These are phyloP conservation scores for Gossypium ekmanianum DNA, from an alignment of 345 rosid species.

Conservation along the genomic window DNA sequence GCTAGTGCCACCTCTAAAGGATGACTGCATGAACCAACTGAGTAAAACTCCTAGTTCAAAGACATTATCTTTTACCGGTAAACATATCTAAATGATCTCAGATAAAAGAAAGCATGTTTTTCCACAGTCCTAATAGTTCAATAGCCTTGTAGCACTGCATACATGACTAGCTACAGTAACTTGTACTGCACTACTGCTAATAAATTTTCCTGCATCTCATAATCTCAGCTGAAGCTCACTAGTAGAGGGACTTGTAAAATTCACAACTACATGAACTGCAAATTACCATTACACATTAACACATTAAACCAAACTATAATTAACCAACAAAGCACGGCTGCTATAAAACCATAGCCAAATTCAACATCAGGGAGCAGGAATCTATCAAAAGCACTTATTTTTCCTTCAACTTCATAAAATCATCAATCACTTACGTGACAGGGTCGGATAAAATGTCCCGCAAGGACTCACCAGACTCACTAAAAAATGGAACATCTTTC, in stretches of 20 bases:
- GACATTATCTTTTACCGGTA: not conserved
- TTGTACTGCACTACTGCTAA: not conserved
- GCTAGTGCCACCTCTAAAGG: not conserved
- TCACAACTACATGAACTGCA: not conserved
- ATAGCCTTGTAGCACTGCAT: not conserved
- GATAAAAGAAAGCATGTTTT: not conserved
- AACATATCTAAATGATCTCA: not conserved
- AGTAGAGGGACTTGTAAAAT: no score
- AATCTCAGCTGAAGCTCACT: not conserved
- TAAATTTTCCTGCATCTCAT: not conserved
- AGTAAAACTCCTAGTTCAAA: not conserved
- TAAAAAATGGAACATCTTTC: constrained; percentile 47
- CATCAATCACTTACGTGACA: constrained; percentile 52
- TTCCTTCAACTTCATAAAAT: not conserved
- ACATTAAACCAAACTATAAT: not conserved
- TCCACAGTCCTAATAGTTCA: not conserved
- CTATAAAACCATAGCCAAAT: not conserved
- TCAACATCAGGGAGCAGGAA: constrained; percentile 1
- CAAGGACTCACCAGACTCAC: constrained; percentile 64
- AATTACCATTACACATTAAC: not conserved
- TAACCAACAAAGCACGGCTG: not conserved
- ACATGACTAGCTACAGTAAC: not conserved
- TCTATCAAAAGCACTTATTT: not conserved
- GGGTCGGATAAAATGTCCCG: constrained; percentile 75
- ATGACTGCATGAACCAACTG: not conserved